phyloP scores from a whole-genome alignment of 176 grass and related monocot genomes.

The Puya raimondii region DNA sequence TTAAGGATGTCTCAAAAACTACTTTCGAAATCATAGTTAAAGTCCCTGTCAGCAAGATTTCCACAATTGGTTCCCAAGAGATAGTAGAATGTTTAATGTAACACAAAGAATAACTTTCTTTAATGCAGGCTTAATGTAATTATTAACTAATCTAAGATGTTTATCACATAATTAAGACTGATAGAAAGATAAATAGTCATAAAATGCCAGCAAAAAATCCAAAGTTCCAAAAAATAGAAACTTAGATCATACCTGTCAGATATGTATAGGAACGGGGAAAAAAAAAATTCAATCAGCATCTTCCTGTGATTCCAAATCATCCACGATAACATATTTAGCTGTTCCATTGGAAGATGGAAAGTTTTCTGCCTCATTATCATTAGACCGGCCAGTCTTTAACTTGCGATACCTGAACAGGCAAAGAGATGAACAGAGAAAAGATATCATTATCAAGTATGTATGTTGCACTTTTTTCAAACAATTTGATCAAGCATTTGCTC shows the following conservation, averaged over 20 bases:
- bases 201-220: not conserved
- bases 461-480: not conserved
- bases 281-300: conserved; percentile 26
- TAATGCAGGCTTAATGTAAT: too few species aligned
- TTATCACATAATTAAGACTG: not conserved
- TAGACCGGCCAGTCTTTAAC: conserved; percentile 43
- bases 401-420: conserved; percentile 56
- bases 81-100: too few species aligned
- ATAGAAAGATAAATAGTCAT: not conserved
- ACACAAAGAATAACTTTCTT: too few species aligned
- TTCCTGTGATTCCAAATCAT: conserved; percentile 49
- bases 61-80: too few species aligned
- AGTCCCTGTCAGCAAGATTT: too few species aligned
- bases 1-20: too few species aligned
- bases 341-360: conserved; percentile 27
- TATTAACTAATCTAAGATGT: too few species aligned
- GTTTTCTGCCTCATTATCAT: conserved; percentile 30
- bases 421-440: conserved; percentile 23
- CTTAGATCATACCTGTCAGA: conserved; percentile 12
- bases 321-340: conserved; percentile 85
- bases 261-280: conserved; percentile 8
- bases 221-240: not conserved
- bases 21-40: too few species aligned
- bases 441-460: not conserved
- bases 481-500: not conserved